These are phyloP conservation scores for Urostyla sp. DNA, from an alignment of 73 alveolate genomes.

Conservation along the genomic window DNA sequence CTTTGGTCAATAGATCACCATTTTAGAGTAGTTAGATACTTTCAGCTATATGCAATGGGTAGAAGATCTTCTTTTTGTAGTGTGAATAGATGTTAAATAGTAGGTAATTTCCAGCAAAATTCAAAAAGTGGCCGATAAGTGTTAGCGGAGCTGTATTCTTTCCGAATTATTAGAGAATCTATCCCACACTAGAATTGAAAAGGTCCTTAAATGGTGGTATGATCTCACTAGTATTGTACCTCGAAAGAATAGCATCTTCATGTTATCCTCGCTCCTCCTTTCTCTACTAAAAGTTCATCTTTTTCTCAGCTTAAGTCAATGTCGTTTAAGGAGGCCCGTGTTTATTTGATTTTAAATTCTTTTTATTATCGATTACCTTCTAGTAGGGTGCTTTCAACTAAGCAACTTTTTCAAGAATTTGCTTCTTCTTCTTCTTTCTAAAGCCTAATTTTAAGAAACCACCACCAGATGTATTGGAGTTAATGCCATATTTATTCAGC, in stretches of 20 bases:
- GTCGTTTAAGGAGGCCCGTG: no score
- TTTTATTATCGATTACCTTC: no score
- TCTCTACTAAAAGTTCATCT: no score
- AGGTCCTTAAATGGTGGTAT: constrained; percentile 58
- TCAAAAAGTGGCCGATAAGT: constrained; percentile 65
- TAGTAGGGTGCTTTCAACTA: no score
- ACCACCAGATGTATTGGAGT: constrained; percentile 70
- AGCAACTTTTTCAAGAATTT: not conserved
- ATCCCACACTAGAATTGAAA: constrained; percentile 42
- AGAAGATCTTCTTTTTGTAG: constrained; percentile 59
- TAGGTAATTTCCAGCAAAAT: constrained; percentile 68
- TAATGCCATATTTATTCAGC: constrained; percentile 62
- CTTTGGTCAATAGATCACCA: constrained; percentile 56
- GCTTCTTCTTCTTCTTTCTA: not conserved
- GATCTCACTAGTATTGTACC: no score
- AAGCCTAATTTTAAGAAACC: constrained; percentile 61
- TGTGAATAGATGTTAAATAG: constrained; percentile 40
- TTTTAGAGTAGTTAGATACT: constrained; percentile 35
- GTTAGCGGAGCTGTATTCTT: constrained; percentile 62
- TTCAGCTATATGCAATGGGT: constrained; percentile 63
- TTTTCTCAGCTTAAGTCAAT: no score
- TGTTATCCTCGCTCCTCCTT: no score
- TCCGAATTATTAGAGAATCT: constrained; percentile 51
- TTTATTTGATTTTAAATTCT: no score
- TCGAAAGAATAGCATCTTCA: no score